These are phyloP conservation scores for Corymbia citriodora DNA, from an alignment of 441 rosid genomes.

Conservation along the genomic window DNA sequence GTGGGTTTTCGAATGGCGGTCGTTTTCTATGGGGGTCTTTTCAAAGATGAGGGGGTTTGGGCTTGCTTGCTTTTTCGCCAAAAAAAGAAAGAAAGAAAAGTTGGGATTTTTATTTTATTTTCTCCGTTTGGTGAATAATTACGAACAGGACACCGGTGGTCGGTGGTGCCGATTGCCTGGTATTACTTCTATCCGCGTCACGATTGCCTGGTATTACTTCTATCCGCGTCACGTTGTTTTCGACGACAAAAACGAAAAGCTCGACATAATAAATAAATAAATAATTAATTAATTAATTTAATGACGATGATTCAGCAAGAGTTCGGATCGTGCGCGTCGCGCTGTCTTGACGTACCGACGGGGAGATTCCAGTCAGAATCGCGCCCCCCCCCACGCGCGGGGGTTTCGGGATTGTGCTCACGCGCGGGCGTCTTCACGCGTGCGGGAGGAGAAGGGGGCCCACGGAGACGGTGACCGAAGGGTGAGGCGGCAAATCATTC, in stretches of 20 bases:
- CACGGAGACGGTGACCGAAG: background rate
- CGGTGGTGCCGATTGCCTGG: background rate
- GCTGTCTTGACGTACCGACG: background rate
- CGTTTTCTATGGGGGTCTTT: background rate
- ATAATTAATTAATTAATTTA: background rate
- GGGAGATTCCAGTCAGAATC: background rate
- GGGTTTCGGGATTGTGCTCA: background rate
- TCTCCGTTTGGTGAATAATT: background rate
- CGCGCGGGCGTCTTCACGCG: background rate
- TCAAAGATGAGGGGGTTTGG: background rate
- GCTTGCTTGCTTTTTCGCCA: background rate
- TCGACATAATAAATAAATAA: background rate
- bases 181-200: background rate
- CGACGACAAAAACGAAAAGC: background rate
- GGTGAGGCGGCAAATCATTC: background rate
- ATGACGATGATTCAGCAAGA: background rate
- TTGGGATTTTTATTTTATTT: background rate
- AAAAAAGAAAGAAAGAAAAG: background rate
- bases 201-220: background rate
- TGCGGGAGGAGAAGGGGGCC: background rate
- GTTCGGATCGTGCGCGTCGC: background rate
- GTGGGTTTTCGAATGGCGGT: background rate
- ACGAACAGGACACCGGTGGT: background rate
- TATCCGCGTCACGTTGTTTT: background rate
- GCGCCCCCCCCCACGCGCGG: background rate